These are phyloP conservation scores for Salix suchowensis DNA, from an alignment of 345 rosid genomes.

Conservation along the genomic window DNA sequence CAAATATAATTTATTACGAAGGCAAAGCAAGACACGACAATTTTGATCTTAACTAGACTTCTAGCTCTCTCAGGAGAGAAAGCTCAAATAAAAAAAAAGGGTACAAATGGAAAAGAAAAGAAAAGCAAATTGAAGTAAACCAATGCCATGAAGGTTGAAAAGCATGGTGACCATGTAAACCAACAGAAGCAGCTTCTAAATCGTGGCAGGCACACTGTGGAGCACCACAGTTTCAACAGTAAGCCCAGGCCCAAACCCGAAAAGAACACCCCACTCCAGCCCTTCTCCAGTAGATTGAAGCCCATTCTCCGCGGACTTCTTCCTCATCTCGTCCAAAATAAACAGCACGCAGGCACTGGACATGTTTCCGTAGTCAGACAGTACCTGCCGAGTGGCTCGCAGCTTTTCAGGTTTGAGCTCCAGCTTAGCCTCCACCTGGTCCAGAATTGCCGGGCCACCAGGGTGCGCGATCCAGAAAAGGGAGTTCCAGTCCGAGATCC, in stretches of 20 bases:
- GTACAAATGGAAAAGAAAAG: no score
- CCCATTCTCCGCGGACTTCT: conserved; percentile 47
- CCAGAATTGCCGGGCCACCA: conserved; percentile 67
- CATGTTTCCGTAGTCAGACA: conserved; percentile 77
- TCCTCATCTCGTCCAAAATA: conserved; percentile 76
- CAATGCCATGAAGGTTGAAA: background rate
- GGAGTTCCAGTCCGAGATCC: conserved; percentile 75
- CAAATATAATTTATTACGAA: background rate
- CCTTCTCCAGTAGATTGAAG: conserved; percentile 70
- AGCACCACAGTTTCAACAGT: conserved; percentile 75
- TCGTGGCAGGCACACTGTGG: conserved; percentile 34
- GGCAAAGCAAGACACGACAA: background rate
- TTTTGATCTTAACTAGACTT: background rate
- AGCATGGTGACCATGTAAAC: background rate
- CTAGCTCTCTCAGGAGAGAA: background rate
- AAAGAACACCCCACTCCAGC: conserved; percentile 75
- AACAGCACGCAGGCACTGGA: conserved; percentile 77
- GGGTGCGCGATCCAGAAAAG: conserved; percentile 80
- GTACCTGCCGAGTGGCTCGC: conserved; percentile 52
- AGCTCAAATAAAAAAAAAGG: background rate
- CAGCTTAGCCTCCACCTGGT: conserved; percentile 53
- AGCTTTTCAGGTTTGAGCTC: conserved; percentile 51
- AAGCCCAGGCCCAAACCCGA: conserved; percentile 88
- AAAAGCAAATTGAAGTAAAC: no score
- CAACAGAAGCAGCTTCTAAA: background rate